Base-by-base conservation (phyloP, 306 rosid genomes). In the Pueraria montana region DNA sequence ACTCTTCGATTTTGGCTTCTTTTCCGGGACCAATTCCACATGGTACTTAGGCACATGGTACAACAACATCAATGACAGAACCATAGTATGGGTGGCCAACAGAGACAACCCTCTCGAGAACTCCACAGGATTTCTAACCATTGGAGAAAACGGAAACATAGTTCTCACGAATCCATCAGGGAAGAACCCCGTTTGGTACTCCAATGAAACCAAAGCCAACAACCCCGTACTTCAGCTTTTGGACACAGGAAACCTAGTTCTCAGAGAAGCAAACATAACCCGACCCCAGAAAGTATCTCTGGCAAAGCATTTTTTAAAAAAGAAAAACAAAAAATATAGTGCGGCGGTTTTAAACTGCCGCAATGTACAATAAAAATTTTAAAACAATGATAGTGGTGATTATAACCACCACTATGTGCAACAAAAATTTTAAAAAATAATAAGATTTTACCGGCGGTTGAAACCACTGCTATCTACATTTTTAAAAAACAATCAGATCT, bases 21-120 rank as follows among this genome's bases (percentile, higher is more conserved):
- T 94, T 72, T 0, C 48, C 0, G 74, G 79, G 0, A 38, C 61
- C 26, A 62, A 36, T 23, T 82, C 94, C 16, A 74, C 72, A 2
- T 87, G 83, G 83, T 94, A 86, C 76, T 78, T 94, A n/a, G 97
- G 93, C 17, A 83, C 89, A 18, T 76, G 98, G 93, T 94, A 94
- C 89, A 83, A 83, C 65, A 85, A 86, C 27, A 86, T 83, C 0
- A 14, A 14, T 0, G 20, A 5, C 0, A 26, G 0, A 64, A 85
- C 94, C 7, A n/a, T 77, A 8, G 97, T 89, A 42, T 94, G 98
- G 98, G 92, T 91, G 0, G 98, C 98, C 6, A 94, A 94, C 88
- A 88, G 94, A 86, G 95, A 91, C 86, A 36, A 3, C 38, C 94
- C 98, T 11, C 86, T 92, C 10, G 18, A 64, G 2, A 86, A 84